A percentile compares a stretch with the other conserved stretches of the same genome.
Conservation (phyloP, 2,329 filamentous ascomycete species). For the Ceratocystis papillata region DNA sequence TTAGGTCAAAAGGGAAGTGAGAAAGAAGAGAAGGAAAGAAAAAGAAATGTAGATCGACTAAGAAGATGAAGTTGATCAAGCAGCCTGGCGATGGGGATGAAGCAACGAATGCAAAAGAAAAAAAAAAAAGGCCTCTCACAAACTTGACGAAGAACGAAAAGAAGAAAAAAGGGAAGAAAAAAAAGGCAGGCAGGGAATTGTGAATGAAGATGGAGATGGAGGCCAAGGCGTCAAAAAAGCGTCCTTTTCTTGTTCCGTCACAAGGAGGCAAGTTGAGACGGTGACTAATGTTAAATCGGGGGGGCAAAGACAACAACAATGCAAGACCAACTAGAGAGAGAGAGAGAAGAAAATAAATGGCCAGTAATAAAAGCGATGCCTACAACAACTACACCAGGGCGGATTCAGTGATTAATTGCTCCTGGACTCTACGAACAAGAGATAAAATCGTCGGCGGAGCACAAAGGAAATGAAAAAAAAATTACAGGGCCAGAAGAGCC, state of each 20-base stretch:
- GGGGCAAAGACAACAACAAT: conserved; percentile 1
- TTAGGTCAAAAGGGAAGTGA: background rate
- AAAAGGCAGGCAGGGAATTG: conserved; percentile 1
- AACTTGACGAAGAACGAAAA: background rate
- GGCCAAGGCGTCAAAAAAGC: conserved; percentile 8
- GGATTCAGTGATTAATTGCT: too few species aligned
- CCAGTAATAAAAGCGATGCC: too few species aligned
- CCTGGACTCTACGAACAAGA: too few species aligned
- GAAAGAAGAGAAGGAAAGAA: background rate
- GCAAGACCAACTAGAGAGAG: background rate
- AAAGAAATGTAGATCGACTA: conserved; percentile 14
- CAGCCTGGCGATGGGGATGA: conserved; percentile 10
- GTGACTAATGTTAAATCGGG: conserved; percentile 9
- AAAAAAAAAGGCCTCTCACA: background rate
- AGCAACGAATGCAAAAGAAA: background rate
- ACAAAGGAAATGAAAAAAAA: background rate
- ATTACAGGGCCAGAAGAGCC: background rate
- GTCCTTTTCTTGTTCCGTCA: conserved; percentile 7
- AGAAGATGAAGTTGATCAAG: conserved; percentile 10
- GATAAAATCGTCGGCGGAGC: too few species aligned
- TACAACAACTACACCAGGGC: too few species aligned
- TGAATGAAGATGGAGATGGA: conserved; percentile 10
- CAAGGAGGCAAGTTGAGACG: conserved; percentile 16
- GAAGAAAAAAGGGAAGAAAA: background rate
- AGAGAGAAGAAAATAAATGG: background rate